Evolutionary conservation across 257 asterid genomes (phyloP).

Genomic region (Scutellaria barbata): DNA sequence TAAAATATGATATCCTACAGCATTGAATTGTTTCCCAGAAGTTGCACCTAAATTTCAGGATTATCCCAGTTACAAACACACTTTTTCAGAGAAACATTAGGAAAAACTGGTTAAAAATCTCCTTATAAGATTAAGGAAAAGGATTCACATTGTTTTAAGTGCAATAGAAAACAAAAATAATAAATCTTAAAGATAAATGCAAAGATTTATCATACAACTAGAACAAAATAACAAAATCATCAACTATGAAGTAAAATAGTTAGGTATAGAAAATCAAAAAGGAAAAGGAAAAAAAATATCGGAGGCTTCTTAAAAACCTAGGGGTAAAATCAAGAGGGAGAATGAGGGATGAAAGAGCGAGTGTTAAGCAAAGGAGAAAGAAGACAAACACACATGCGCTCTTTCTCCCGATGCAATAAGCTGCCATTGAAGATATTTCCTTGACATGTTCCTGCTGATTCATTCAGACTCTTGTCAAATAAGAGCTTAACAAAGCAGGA

Average conservation of each 20-base stretch:
- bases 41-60: conserved; percentile 23
- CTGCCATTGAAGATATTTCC: conserved; percentile 99
- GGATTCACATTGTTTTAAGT: conserved; percentile 5
- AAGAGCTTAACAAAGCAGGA: conserved; percentile 60
- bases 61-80: conserved; percentile 12
- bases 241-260: conserved; percentile 22
- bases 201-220: conserved; percentile 22
- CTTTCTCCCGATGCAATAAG: conserved; percentile 80
- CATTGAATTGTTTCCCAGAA: conserved; percentile 23
- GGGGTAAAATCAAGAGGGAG: conserved; percentile 61
- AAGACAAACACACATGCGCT: conserved; percentile 99
- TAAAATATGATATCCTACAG: conserved; percentile 5
- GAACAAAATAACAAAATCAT: conserved; percentile 30
- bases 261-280: conserved; percentile 23
- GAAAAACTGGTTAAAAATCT: conserved; percentile 24
- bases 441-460: conserved; percentile 99
- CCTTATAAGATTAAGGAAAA: conserved; percentile 19
- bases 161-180: conserved; percentile 12
- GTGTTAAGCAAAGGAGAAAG: conserved; percentile 94
- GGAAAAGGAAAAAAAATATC: conserved; percentile 22
- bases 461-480: conserved; percentile 92
- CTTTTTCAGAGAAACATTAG: conserved; percentile 19
- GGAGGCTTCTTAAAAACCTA: conserved; percentile 43
- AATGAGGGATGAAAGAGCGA: conserved; percentile 90
- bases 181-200: conserved; percentile 25